phyloP scores from a whole-genome alignment of 176 grass and related monocot genomes.

The Avena eriantha region DNA sequence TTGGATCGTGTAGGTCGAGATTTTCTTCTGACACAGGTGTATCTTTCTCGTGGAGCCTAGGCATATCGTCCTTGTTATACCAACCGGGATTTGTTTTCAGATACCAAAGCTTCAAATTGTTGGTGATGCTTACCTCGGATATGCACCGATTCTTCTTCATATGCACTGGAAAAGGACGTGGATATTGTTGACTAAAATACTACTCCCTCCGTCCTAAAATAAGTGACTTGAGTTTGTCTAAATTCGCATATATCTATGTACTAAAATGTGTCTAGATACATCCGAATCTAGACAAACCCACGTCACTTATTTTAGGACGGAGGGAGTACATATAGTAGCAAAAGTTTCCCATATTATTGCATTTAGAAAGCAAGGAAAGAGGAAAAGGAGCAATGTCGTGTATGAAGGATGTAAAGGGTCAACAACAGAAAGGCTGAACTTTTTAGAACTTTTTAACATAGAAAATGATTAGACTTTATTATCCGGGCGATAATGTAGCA shows the following conservation, averaged over 20 bases:
- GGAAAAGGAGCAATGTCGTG: background rate
- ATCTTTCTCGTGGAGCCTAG: background rate
- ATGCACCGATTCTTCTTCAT: constrained; percentile 18
- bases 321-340: too few species aligned
- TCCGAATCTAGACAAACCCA: too few species aligned
- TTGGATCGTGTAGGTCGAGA: background rate
- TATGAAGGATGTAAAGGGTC: background rate
- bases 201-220: too few species aligned
- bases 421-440: background rate
- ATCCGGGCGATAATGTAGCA: background rate
- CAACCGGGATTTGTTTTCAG: background rate
- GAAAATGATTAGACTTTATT: background rate
- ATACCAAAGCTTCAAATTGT: background rate
- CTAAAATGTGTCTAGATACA: too few species aligned
- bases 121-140: constrained; percentile 13
- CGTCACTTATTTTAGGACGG: too few species aligned
- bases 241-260: too few species aligned
- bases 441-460: background rate
- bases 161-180: background rate
- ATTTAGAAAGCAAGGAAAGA: background rate
- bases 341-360: background rate
- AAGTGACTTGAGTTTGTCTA: too few species aligned
- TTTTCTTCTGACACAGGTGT: background rate
- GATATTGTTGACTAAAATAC: background rate
- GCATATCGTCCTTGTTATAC: constrained; percentile 4